A percentile compares a stretch with the other conserved stretches of the same genome.
Conservation (phyloP, 495 filamentous ascomycete species). For the Apodospora peruviana region DNA sequence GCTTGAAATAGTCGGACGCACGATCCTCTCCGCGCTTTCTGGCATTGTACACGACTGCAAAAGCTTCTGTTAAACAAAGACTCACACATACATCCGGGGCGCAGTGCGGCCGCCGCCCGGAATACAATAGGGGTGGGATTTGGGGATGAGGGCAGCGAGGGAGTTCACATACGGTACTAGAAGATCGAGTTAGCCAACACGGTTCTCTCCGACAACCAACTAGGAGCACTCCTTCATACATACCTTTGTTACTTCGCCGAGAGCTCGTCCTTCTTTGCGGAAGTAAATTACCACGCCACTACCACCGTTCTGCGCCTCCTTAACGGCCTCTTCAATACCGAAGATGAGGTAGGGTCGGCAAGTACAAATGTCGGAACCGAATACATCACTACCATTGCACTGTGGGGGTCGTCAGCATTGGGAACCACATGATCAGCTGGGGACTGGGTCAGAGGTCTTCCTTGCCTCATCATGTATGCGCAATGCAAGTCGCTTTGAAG, state of each 20-base stretch:
- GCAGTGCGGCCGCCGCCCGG: conserved; percentile 10
- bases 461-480: conserved; percentile 85
- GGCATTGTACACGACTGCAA: conserved; percentile 84
- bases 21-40: conserved; percentile 78
- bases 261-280: conserved; percentile 91
- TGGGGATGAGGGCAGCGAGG: not conserved
- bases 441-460: conserved; percentile 3
- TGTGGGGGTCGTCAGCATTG: conserved; percentile 16
- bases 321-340: conserved; percentile 93
- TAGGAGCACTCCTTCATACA: conserved; percentile 1
- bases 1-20: conserved; percentile 94
- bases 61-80: conserved; percentile 25
- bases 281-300: conserved; percentile 98
- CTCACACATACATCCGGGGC: not conserved
- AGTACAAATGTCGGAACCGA: conserved; percentile 97
- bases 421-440: not conserved
- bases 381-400: conserved; percentile 97
- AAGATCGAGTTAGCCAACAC: conserved; percentile 19
- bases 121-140: not conserved
- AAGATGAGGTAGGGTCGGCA: conserved; percentile 96
- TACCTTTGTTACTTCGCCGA: conserved; percentile 97
- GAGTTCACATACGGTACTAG: conserved; percentile 41
- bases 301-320: conserved; percentile 90
- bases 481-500: conserved; percentile 75
- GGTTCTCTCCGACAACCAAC: conserved; percentile 1